A percentile compares a stretch with the other conserved stretches of the same genome.
These are phyloP conservation scores for Coniochaeta sp. DNA, from an alignment of 2,329 filamentous ascomycete genomes.

Conservation along the genomic window DNA sequence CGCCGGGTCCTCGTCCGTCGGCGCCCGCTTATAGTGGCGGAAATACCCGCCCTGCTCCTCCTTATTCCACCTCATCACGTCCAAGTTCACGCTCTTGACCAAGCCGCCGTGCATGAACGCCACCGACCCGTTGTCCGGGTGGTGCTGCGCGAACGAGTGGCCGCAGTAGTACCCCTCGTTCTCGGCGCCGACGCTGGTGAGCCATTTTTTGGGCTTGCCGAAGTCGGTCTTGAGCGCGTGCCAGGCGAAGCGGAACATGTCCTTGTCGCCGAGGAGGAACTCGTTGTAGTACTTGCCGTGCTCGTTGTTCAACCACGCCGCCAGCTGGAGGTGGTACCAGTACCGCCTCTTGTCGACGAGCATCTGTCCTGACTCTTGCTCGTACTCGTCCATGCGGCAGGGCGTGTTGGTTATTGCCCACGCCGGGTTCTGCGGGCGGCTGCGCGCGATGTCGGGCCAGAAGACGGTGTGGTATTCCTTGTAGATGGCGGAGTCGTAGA, in stretches of 20 bases:
- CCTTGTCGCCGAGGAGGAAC: slow-evolving; percentile 28
- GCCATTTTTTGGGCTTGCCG: slow-evolving; percentile 20
- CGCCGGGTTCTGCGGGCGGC: slow-evolving; percentile 16
- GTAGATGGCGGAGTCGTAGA: slow-evolving; percentile 19
- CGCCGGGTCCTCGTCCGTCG: slow-evolving; percentile 3
- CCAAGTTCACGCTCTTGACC: slow-evolving; percentile 19
- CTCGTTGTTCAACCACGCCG: slow-evolving; percentile 22
- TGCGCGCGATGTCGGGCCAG: slow-evolving; percentile 29
- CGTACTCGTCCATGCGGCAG: slow-evolving; percentile 26
- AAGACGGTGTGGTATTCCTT: slow-evolving; percentile 24
- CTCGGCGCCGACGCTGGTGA: slow-evolving; percentile 21
- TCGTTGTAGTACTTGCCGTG: slow-evolving; percentile 16
- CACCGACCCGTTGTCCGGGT: slow-evolving; percentile 20
- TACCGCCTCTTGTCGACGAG: slow-evolving; percentile 26
- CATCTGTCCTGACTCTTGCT: slow-evolving; percentile 25
- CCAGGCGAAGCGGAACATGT: slow-evolving; percentile 26
- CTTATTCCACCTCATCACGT: slow-evolving; percentile 18
- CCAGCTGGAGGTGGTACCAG: slow-evolving; percentile 29
- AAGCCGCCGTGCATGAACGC: slow-evolving; percentile 25
- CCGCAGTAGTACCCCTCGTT: slow-evolving; percentile 22
- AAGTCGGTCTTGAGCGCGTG: slow-evolving; percentile 24
- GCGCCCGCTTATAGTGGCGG: slow-evolving; percentile 19
- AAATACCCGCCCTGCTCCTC: slow-evolving; percentile 19
- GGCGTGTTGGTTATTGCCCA: slow-evolving; percentile 28
- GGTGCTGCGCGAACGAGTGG: slow-evolving; percentile 24